Evolutionary conservation across 495 filamentous ascomycete species (phyloP), one percentile per base, ranked within the genome.

Genomic region (Penicillium herquei): DNA sequence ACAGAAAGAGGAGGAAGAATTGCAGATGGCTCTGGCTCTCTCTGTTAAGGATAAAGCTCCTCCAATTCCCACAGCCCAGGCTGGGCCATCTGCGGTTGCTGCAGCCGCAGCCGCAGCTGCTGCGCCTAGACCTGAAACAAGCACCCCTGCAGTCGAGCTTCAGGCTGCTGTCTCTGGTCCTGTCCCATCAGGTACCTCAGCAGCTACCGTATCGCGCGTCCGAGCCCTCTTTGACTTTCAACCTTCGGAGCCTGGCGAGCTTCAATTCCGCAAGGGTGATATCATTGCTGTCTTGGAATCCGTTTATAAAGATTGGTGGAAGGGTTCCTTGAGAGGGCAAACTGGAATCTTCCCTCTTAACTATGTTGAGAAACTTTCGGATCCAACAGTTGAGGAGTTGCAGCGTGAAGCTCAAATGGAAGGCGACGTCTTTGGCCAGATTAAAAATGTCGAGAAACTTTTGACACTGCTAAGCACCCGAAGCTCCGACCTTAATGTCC

Each of bases 221-320:
- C 82, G 92, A 60, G 94, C 95, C 9, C 78, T 98, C 31, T 98
- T 89, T 66, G 94, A 98, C 72, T 98, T 98, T 68, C 82, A 87
- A 48, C 94, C 94, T 5, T 92, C 92, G 3, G 94, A 98, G 73
- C 83, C 91, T 16, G 92, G 92, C 18, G 94, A 98, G 73, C 78
- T 98, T 47, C 91, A 94, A 62, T 98, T 98, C 65, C 87, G 91
- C 54, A 98, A 96, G 76, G 92, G 92, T 7, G 94, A 98, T 74
- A 87, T 96, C 42, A 98, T 98, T 71, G 93, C 95, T 9, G 94
- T 98, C 12, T 78, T 98, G 18, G 95, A 98, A 70, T 96, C 90
- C 6, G 94, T 98, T 3, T 98, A 94, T 70, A 98, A 98, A 71
- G 94, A 98, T 74, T 98, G 94, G 94, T 98, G 94, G 94, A 95